Evolutionary conservation across 108 stramenopile species (phyloP).

Genomic region (Schizochytrium sp.): DNA sequence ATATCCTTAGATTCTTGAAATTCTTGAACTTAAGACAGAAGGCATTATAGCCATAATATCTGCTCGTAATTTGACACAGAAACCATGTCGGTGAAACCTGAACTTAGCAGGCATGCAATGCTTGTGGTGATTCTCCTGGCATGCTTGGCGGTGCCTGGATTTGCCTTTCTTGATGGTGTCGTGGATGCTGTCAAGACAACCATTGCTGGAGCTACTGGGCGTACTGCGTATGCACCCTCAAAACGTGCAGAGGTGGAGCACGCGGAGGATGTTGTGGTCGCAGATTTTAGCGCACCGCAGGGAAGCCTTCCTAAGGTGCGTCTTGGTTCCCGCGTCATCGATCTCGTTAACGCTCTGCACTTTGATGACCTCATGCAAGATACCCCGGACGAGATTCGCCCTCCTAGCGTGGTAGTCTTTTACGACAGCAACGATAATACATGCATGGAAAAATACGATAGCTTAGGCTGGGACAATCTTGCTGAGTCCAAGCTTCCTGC

Average conservation of each 20-base stretch:
- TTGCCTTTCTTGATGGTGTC: neutral
- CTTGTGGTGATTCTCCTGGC: neutral
- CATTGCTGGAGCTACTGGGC: neutral
- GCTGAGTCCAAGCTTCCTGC: slow-evolving; percentile 19
- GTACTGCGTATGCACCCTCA: neutral
- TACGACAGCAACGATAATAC: slow-evolving; percentile 1
- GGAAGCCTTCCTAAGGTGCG: slow-evolving; percentile 39
- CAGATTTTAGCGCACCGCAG: neutral
- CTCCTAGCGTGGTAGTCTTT: slow-evolving; percentile 31
- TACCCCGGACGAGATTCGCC: slow-evolving; percentile 52
- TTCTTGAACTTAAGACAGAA: no score
- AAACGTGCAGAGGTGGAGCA: neutral
- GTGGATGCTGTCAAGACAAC: slow-evolving; percentile 19
- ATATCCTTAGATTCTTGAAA: no score
- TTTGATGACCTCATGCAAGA: slow-evolving; percentile 60
- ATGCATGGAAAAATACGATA: slow-evolving; percentile 31
- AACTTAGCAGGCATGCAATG: neutral
- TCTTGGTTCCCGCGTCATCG: neutral
- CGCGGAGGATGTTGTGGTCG: slow-evolving; percentile 11
- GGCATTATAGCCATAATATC: no score
- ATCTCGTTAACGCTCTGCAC: slow-evolving; percentile 49
- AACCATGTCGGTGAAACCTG: no score
- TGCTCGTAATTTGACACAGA: no score
- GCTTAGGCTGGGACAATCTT: neutral
- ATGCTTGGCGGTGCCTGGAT: neutral